These are phyloP conservation scores for Pleurotus tuoliensis DNA, from an alignment of 768 basidiomycete species.

Conservation along the genomic window DNA sequence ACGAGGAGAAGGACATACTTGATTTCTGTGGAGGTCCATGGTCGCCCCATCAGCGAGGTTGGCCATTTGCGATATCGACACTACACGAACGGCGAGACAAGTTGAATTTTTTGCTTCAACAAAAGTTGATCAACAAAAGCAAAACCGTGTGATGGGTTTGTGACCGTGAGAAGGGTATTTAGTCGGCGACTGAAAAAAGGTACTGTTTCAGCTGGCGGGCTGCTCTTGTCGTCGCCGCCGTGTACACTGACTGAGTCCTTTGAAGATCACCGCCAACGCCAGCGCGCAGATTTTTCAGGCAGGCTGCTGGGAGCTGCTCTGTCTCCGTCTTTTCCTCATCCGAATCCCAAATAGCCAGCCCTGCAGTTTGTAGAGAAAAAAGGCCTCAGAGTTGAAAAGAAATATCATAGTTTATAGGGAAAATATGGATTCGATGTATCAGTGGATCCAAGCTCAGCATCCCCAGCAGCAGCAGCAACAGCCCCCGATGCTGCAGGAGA, in stretches of 20 bases:
- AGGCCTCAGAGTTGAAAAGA: slow-evolving; percentile 20
- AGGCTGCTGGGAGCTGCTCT: neutral
- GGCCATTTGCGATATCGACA: slow-evolving; percentile 16
- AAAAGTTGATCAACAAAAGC: neutral
- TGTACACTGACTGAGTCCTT: neutral
- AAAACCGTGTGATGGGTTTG: neutral
- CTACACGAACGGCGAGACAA: neutral
- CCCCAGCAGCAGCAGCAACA: neutral
- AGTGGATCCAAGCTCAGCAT: slow-evolving; percentile 38
- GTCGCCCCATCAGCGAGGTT: slow-evolving; percentile 19
- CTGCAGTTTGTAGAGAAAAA: slow-evolving; percentile 19
- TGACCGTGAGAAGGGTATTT: slow-evolving; percentile 30
- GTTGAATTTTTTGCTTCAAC: neutral
- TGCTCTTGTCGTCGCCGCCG: too few species aligned
- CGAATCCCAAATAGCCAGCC: slow-evolving; percentile 1
- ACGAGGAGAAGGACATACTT: slow-evolving; percentile 23
- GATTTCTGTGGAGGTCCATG: slow-evolving; percentile 27
- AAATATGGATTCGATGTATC: slow-evolving; percentile 29
- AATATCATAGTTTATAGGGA: slow-evolving; percentile 34
- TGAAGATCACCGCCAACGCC: slow-evolving; percentile 7
- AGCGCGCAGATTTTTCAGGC: slow-evolving; percentile 5
- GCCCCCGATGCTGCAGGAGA: slow-evolving; percentile 15
- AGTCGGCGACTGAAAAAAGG: slow-evolving; percentile 27
- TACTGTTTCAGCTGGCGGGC: neutral
- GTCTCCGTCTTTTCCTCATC: neutral